Percentiles rank a stretch among this genome's conserved stretches.
Conservation (phyloP, 1,284 basidiomycete species). For the Pseudozyma flocculosa region DNA sequence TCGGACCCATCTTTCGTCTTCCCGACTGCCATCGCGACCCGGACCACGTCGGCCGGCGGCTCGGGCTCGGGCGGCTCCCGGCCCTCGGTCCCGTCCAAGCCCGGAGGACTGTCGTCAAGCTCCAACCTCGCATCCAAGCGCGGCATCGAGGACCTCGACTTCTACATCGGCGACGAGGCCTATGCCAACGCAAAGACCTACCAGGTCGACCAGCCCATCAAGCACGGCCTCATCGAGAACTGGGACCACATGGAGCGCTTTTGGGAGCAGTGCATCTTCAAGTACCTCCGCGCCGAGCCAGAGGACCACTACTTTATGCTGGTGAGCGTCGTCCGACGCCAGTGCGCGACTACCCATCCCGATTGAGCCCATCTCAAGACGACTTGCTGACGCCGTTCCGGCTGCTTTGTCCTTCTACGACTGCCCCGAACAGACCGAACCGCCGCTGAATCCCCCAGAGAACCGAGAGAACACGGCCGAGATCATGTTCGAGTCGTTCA, state of each 20-base stretch:
- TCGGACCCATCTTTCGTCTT: conserved; percentile 86
- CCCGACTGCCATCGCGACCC: conserved; percentile 57
- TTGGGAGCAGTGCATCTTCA: conserved; percentile 99
- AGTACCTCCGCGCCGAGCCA: conserved; percentile 95
- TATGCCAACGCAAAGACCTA: conserved; percentile 88
- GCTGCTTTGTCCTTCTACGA: too few species aligned
- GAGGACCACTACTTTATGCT: conserved; percentile 98
- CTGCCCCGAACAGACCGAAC: conserved; percentile 70
- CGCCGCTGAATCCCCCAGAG: conserved; percentile 95
- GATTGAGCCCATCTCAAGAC: not conserved
- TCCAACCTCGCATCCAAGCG: conserved; percentile 81
- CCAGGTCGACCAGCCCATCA: conserved; percentile 92
- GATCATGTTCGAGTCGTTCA: conserved; percentile 99
- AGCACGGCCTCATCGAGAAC: conserved; percentile 97
- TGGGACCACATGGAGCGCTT: conserved; percentile 99
- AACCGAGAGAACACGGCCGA: conserved; percentile 99
- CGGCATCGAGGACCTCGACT: conserved; percentile 98
- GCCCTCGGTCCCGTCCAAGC: conserved; percentile 77
- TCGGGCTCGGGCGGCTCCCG: conserved; percentile 60
- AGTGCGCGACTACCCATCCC: not conserved
- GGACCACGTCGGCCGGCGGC: conserved; percentile 36
- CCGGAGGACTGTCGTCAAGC: conserved; percentile 59
- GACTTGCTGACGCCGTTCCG: not conserved
- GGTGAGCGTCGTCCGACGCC: conserved; percentile 62
- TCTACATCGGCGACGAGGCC: conserved; percentile 98